Evolutionary conservation across 805 yeast genomes (phyloP).

Genomic region (Kuraishia capsulata): DNA sequence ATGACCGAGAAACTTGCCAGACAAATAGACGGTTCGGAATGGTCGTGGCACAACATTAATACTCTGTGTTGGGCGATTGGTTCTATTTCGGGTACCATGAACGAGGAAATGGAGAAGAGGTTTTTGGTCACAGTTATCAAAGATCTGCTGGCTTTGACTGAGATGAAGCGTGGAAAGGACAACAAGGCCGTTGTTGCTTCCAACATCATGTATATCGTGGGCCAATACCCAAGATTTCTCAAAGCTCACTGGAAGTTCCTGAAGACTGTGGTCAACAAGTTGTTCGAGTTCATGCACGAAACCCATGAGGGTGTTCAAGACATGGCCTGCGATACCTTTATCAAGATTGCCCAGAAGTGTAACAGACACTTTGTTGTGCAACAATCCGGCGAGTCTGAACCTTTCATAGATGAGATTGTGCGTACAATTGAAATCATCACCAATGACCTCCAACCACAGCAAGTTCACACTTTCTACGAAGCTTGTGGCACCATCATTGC

Average conservation of each 20-base stretch:
- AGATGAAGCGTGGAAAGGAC: slow-evolving; percentile 94
- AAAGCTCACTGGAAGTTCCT: slow-evolving; percentile 98
- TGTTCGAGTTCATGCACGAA: slow-evolving; percentile 98
- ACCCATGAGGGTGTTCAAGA: slow-evolving; percentile 99
- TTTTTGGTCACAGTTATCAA: slow-evolving; percentile 90
- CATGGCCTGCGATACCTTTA: slow-evolving; percentile 99
- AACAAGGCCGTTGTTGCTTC: slow-evolving; percentile 99
- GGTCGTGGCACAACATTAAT: slow-evolving; percentile 99
- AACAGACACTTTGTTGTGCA: slow-evolving; percentile 88
- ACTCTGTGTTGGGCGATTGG: slow-evolving; percentile 99
- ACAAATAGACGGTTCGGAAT: slow-evolving; percentile 92
- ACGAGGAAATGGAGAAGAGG: slow-evolving; percentile 93
- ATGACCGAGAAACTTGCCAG: slow-evolving; percentile 87
- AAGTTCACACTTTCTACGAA: slow-evolving; percentile 94
- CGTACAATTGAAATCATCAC: slow-evolving; percentile 77
- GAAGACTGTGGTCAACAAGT: slow-evolving; percentile 89
- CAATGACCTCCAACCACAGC: slow-evolving; percentile 91
- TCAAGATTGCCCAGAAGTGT: slow-evolving; percentile 91
- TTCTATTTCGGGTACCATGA: slow-evolving; percentile 97
- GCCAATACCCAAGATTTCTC: slow-evolving; percentile 95
- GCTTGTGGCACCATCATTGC: slow-evolving; percentile 93
- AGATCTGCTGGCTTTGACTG: slow-evolving; percentile 85
- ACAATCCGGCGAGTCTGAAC: slow-evolving; percentile 79
- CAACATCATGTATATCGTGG: slow-evolving; percentile 99
- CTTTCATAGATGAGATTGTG: slow-evolving; percentile 87